These are phyloP conservation scores for Colletotrichum viniferum DNA, from an alignment of 2,329 filamentous ascomycete genomes.

Conservation along the genomic window DNA sequence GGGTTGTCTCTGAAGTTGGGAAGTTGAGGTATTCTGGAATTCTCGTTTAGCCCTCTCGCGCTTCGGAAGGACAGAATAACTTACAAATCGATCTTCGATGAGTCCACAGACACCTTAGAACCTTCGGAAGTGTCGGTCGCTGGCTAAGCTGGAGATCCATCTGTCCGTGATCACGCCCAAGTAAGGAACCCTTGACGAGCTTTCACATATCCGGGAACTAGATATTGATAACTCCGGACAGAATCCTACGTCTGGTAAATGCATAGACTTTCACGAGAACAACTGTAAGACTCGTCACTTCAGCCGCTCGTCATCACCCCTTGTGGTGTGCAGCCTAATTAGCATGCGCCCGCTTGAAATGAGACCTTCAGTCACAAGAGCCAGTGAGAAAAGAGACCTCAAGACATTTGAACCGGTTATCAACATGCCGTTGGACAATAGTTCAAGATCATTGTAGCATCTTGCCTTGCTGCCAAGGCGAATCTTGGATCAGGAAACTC, in stretches of 20 bases:
- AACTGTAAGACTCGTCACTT: not conserved
- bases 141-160: not conserved
- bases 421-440: not conserved
- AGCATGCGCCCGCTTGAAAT: not conserved
- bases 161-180: not conserved
- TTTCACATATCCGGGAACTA: not conserved
- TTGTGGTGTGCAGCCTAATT: not conserved
- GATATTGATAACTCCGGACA: not conserved
- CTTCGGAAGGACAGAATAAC: not conserved
- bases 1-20: not conserved
- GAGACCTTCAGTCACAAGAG: not conserved
- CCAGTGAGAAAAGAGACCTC: not conserved
- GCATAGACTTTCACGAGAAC: not conserved
- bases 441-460: not conserved
- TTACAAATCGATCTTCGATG: not conserved
- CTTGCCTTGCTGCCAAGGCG: not conserved
- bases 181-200: not conserved
- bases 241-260: not conserved
- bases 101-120: not conserved
- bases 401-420: not conserved
- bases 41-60: not conserved
- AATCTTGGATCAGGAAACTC: not conserved
- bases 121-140: not conserved
- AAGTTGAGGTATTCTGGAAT: not conserved
- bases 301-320: not conserved